These are phyloP conservation scores for Penicillium glabrum DNA, from an alignment of 2,329 filamentous ascomycete genomes.

Conservation along the genomic window DNA sequence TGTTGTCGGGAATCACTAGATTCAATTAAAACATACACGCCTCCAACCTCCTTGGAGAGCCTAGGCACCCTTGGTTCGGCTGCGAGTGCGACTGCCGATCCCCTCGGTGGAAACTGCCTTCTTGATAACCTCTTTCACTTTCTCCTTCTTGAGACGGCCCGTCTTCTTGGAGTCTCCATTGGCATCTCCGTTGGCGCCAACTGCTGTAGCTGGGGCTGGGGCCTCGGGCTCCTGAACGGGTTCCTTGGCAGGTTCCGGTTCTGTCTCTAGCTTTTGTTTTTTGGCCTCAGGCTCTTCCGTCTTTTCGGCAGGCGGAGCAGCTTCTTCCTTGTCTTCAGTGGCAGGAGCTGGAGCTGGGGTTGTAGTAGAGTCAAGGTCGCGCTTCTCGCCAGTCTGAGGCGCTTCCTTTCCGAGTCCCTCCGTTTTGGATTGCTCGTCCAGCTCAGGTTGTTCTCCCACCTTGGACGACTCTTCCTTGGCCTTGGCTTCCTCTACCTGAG, in stretches of 20 bases:
- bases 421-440: neutral
- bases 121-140: slow-evolving; percentile 27
- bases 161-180: slow-evolving; percentile 32
- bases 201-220: neutral
- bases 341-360: neutral
- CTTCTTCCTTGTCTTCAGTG: slow-evolving; percentile 14
- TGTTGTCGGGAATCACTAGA: neutral
- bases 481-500: slow-evolving; percentile 3
- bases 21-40: neutral
- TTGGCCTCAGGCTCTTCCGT: slow-evolving; percentile 30
- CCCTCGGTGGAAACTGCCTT: slow-evolving; percentile 31
- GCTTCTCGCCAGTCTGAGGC: slow-evolving; percentile 19
- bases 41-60: neutral
- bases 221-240: slow-evolving; percentile 14
- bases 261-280: slow-evolving; percentile 33
- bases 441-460: neutral
- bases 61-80: slow-evolving; percentile 34
- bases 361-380: slow-evolving; percentile 15
- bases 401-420: neutral
- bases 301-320: slow-evolving; percentile 6
- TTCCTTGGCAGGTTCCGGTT: neutral
- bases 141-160: slow-evolving; percentile 33
- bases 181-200: slow-evolving; percentile 23
- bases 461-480: slow-evolving; percentile 3
- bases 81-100: slow-evolving; percentile 41